Evolutionary conservation across 2,329 filamentous ascomycete genomes (phyloP).

Genomic region (Colletotrichum sojae): DNA sequence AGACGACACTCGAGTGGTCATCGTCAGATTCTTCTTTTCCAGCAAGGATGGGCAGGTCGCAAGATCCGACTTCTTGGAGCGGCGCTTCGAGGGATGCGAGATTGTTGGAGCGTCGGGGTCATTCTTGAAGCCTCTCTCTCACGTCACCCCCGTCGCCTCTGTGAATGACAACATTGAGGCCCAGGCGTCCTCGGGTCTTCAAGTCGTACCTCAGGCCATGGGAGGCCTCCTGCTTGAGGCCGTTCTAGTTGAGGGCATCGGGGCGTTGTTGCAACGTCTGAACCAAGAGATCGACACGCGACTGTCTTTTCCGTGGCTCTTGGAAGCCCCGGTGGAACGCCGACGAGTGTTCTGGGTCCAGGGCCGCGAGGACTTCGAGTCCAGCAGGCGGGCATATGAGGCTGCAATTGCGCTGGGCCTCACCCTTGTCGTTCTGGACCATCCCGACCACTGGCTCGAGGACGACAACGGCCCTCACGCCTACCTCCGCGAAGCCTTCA

Average conservation of each 20-base stretch:
- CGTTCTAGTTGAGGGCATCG: neutral
- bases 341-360: constrained; percentile 23
- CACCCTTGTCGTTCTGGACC: constrained; percentile 53
- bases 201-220: neutral
- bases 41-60: neutral
- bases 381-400: constrained; percentile 8
- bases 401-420: constrained; percentile 50
- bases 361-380: constrained; percentile 21
- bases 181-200: neutral
- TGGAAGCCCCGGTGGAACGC: neutral
- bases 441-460: constrained; percentile 56
- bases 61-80: constrained; percentile 5
- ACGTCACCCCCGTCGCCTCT: neutral
- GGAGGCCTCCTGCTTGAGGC: neutral
- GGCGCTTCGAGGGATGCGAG: constrained; percentile 10
- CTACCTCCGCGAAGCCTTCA: constrained; percentile 51
- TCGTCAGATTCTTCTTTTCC: constrained; percentile 1
- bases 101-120: neutral
- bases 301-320: constrained; percentile 14
- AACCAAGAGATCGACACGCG: neutral
- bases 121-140: neutral
- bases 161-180: neutral
- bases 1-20: neutral
- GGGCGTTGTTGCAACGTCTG: neutral
- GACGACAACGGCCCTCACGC: constrained; percentile 40